These are phyloP conservation scores for Neospermospora avenae DNA, from an alignment of 2,329 filamentous ascomycete genomes.

Conservation along the genomic window DNA sequence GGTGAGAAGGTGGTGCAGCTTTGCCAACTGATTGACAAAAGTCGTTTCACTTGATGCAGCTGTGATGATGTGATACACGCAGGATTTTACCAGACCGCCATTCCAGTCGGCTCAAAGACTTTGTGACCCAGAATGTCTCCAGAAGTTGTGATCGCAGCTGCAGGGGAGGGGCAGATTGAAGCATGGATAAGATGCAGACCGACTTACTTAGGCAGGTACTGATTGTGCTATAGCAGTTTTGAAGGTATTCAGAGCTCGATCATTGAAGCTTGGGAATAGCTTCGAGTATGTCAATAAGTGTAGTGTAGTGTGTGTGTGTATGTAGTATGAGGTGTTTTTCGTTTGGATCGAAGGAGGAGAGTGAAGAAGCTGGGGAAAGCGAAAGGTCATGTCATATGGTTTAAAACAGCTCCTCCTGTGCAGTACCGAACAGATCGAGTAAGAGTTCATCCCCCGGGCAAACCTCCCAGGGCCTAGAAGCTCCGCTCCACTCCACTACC, in stretches of 20 bases:
- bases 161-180: slow-evolving; percentile 7
- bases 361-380: background rate
- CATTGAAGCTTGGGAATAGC: slow-evolving; percentile 21
- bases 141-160: slow-evolving; percentile 1
- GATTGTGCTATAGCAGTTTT: background rate
- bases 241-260: slow-evolving; percentile 22
- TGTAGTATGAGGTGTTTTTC: background rate
- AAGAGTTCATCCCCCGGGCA: background rate
- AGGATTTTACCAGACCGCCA: slow-evolving; percentile 9
- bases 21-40: slow-evolving; percentile 18
- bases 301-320: background rate
- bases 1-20: slow-evolving; percentile 13
- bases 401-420: background rate
- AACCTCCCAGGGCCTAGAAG: background rate
- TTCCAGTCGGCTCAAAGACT: slow-evolving; percentile 9
- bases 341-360: background rate
- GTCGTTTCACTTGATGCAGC: slow-evolving; percentile 5
- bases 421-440: background rate
- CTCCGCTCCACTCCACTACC: background rate
- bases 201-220: slow-evolving; percentile 11
- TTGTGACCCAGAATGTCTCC: slow-evolving; percentile 18
- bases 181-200: slow-evolving; percentile 10
- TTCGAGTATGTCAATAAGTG: too few relatives aligned
- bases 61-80: slow-evolving; percentile 4
- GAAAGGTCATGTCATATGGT: background rate